These are phyloP conservation scores for Coccomyxa sp. DNA, from an alignment of 139 green algal genomes.

Conservation along the genomic window DNA sequence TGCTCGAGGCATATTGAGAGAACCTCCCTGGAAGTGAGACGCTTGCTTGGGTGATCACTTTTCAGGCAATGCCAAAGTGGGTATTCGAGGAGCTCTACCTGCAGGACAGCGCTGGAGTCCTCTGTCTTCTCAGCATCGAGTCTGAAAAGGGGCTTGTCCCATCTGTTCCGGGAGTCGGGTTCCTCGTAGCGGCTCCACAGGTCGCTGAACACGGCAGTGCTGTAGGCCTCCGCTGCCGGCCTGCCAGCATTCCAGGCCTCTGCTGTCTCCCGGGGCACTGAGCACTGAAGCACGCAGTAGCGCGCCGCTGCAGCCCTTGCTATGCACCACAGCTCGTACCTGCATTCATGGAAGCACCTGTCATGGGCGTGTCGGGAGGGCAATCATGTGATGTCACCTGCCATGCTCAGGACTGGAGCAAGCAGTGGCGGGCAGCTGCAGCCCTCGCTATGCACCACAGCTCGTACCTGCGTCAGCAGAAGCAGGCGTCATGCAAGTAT, in stretches of 20 bases:
- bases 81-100: too few relatives aligned
- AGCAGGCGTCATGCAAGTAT: neutral
- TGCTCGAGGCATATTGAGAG: too few relatives aligned
- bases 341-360: slow-evolving; percentile 25
- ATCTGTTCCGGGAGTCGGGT: slow-evolving; percentile 72
- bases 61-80: too few relatives aligned
- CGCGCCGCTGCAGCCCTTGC: slow-evolving; percentile 65
- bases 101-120: neutral
- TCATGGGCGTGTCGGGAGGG: slow-evolving; percentile 45
- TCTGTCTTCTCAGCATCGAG: neutral
- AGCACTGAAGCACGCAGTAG: slow-evolving; percentile 88
- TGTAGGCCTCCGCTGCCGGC: slow-evolving; percentile 17
- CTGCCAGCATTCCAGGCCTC: slow-evolving; percentile 62
- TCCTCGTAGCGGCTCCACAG: slow-evolving; percentile 79
- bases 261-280: slow-evolving; percentile 51
- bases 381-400: slow-evolving; percentile 47
- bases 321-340: slow-evolving; percentile 94
- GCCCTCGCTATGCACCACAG: slow-evolving; percentile 87
- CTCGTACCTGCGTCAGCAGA: slow-evolving; percentile 72
- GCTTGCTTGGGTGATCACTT: too few relatives aligned
- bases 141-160: slow-evolving; percentile 11
- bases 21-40: too few relatives aligned
- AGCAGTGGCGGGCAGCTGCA: slow-evolving; percentile 74
- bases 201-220: slow-evolving; percentile 66
- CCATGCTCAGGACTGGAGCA: slow-evolving; percentile 78